phyloP scores from a whole-genome alignment of 2,329 filamentous ascomycete species.

The Phialophora chinensis region DNA sequence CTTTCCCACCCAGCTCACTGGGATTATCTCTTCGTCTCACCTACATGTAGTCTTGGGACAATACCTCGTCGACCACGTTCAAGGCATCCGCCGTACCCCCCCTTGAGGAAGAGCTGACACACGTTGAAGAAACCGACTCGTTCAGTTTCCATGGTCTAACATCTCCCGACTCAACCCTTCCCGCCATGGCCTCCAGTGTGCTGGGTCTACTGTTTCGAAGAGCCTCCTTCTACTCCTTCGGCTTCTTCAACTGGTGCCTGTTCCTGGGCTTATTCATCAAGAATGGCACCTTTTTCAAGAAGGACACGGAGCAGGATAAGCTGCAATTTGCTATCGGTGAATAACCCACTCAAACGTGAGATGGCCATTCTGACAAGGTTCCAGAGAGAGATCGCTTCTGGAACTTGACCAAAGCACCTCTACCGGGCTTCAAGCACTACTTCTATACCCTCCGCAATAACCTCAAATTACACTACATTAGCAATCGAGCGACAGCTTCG shows the following conservation, averaged over 20 bases:
- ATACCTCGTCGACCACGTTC: background rate
- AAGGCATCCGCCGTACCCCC: background rate
- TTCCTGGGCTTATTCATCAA: constrained; percentile 44
- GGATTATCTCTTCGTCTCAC: background rate
- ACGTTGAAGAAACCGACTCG: background rate
- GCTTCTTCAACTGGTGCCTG: constrained; percentile 45
- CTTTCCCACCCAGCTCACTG: background rate
- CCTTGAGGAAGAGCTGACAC: constrained; percentile 9
- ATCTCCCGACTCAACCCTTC: background rate
- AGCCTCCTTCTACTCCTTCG: constrained; percentile 39
- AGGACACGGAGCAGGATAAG: constrained; percentile 48
- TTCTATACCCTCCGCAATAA: constrained; percentile 58
- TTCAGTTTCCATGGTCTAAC: constrained; percentile 18
- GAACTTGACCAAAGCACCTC: constrained; percentile 54
- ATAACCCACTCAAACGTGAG: constrained; percentile 18
- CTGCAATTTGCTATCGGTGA: constrained; percentile 51
- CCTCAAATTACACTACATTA: constrained; percentile 62
- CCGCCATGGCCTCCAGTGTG: constrained; percentile 28
- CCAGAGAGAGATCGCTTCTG: constrained; percentile 61
- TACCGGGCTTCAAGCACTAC: constrained; percentile 55
- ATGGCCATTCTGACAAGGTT: constrained; percentile 14
- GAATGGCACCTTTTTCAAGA: constrained; percentile 48
- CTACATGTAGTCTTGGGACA: background rate
- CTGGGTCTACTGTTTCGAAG: constrained; percentile 16
- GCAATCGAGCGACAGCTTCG: constrained; percentile 46